Percentiles rank a stretch among this genome's conserved stretches.
phyloP scores from a whole-genome alignment of 1,284 basidiomycete species.

The Somion occarium region DNA sequence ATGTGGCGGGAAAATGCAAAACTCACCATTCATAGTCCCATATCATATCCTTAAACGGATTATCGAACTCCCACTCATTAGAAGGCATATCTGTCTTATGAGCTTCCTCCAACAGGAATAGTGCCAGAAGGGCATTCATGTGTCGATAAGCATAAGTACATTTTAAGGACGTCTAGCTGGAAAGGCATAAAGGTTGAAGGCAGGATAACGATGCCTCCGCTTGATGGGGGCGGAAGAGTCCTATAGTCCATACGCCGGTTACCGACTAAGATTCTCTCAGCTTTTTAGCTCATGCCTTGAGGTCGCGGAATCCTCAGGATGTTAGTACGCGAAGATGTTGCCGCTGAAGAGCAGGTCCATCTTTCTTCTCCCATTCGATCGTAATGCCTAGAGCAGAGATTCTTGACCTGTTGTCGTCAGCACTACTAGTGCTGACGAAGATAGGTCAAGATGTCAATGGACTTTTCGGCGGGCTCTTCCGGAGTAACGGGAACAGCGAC shows the following conservation, averaged over 20 bases:
- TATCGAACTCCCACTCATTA: constrained; percentile 37
- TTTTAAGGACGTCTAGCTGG: constrained; percentile 54
- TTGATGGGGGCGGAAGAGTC: constrained; percentile 19
- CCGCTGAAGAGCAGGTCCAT: too few species aligned
- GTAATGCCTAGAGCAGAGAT: neutral
- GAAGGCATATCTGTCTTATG: constrained; percentile 29
- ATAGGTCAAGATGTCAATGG: too few species aligned
- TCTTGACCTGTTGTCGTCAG: too few species aligned
- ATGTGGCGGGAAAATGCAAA: too few species aligned
- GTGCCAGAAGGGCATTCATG: constrained; percentile 57
- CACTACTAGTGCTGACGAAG: too few species aligned
- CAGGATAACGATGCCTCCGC: constrained; percentile 36
- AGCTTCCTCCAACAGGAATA: constrained; percentile 38
- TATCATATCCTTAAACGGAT: constrained; percentile 47
- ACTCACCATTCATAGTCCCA: constrained; percentile 69
- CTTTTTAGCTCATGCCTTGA: neutral
- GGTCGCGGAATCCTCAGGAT: neutral
- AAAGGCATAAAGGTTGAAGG: constrained; percentile 59
- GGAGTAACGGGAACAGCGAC: too few species aligned
- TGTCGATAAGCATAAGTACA: constrained; percentile 65
- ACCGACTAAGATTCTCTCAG: neutral
- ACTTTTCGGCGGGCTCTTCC: too few species aligned
- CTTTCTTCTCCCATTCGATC: constrained; percentile 4
- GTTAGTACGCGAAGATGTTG: too few species aligned
- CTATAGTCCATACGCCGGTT: neutral